These are phyloP conservation scores for Ascochyta viciae-villosae DNA, from an alignment of 2,329 filamentous ascomycete species.

Conservation along the genomic window DNA sequence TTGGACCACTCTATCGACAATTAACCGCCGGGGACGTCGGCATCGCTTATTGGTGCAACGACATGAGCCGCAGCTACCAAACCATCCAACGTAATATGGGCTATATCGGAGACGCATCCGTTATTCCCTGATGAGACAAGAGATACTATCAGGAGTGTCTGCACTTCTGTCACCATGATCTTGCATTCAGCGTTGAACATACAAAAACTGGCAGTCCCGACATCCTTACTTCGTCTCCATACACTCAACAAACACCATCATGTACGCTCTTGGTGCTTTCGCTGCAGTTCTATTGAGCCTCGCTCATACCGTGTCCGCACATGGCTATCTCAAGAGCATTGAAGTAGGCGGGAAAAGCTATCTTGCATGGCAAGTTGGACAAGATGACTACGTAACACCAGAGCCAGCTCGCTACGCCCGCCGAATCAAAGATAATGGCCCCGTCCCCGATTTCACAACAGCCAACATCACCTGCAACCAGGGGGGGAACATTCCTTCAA, in stretches of 20 bases:
- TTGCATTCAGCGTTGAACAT: no score
- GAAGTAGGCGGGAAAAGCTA: constrained; percentile 24
- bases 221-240: no score
- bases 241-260: not conserved
- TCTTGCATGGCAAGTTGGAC: constrained; percentile 25
- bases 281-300: not conserved
- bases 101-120: no score
- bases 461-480: constrained; percentile 30
- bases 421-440: constrained; percentile 24
- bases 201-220: no score
- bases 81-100: no score
- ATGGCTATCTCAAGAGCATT: constrained; percentile 26
- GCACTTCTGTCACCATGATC: no score
- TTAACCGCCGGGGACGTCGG: not conserved
- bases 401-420: constrained; percentile 25
- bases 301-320: constrained; percentile 5
- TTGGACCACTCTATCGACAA: not conserved
- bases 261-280: not conserved
- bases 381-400: constrained; percentile 25
- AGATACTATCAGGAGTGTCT: no score
- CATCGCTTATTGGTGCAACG: not conserved
- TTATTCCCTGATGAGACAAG: no score
- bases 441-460: constrained; percentile 26
- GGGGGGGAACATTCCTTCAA: constrained; percentile 32
- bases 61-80: no score